phyloP scores from a whole-genome alignment of 2,329 filamentous ascomycete species.

The Neoarthrinium moseri region DNA sequence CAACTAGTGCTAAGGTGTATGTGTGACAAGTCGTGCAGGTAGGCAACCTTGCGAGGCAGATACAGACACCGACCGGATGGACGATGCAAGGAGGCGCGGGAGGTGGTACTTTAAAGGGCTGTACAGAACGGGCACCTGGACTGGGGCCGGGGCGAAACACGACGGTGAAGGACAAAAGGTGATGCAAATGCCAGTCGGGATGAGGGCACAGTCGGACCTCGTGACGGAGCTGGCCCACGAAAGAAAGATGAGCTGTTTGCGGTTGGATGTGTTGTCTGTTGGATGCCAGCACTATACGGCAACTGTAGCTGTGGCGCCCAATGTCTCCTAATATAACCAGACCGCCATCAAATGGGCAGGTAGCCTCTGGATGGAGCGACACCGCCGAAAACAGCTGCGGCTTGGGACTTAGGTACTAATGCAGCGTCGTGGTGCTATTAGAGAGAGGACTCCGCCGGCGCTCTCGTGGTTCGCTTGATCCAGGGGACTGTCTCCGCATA shows the following conservation, averaged over 20 bases:
- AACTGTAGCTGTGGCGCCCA: neutral
- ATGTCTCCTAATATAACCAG: neutral
- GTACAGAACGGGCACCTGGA: too few species aligned
- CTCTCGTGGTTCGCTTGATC: neutral
- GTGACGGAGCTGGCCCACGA: neutral
- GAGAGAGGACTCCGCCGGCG: neutral
- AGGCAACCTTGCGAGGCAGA: conserved; percentile 19
- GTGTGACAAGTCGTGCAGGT: conserved; percentile 6
- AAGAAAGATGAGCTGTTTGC: neutral
- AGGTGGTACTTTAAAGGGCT: neutral
- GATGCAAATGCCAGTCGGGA: neutral
- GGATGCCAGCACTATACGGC: neutral
- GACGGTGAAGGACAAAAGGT: too few species aligned
- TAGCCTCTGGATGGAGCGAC: neutral
- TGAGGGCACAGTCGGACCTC: neutral
- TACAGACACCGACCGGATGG: neutral
- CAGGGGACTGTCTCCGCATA: neutral
- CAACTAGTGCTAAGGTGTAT: neutral
- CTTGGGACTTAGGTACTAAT: conserved; percentile 9
- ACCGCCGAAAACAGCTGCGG: neutral
- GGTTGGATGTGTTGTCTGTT: neutral
- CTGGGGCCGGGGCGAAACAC: too few species aligned
- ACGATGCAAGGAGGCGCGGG: neutral
- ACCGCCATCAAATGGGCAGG: neutral
- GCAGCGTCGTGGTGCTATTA: neutral